Base-by-base conservation (phyloP, 768 basidiomycete species). In the Kwoniella dejecticola region DNA sequence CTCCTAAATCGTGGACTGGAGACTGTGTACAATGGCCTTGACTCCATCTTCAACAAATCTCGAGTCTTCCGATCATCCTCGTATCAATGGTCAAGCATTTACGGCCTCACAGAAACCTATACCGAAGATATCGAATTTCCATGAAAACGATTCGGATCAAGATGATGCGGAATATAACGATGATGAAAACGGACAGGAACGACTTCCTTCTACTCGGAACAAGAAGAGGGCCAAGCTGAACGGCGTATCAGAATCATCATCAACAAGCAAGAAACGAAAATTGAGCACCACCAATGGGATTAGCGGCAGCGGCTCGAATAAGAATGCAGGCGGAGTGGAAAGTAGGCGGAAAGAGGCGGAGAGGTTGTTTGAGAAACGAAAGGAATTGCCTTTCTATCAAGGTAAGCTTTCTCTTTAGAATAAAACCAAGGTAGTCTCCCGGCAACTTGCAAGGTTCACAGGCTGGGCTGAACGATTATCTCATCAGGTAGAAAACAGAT, bases 321-420 rank as follows among this genome's bases (percentile, higher is more conserved):
- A 15, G 27, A 42, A 26, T 6, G 41, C 5, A 42, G 19, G 41
- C 7, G 21, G 19, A 44, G 56, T 52, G 3, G 53, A 55, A 27
- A 38, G 24, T 11, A 58, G 63, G 29, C 45, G 60, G 40, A 60
- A 56, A 50, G 56, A 63, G 33, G 73, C 76, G 5, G 64, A 70
- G 27, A 67, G 59, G 40, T 45, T 77, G 41, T 66, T 65, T 30
- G 56, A 64, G 57, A 69, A 63, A 3, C 52, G 74, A 29, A 54
- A 64, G 52, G 55, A 69, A 29, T 52, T 78, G 52, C 77, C 77
- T 3, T 76, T 78, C 52, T 76, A 76, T 38, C 71, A 71, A 62
- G 77, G 76, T 74, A 48, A 47, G 69, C 48, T 46, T 1, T n/a
- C 13, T 23, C 13, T 26, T 24, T 52, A n/a, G 30, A 1, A 4